These are phyloP conservation scores for Tetrastigma voinierianum DNA, from an alignment of 164 flowering plant species.

Conservation along the genomic window DNA sequence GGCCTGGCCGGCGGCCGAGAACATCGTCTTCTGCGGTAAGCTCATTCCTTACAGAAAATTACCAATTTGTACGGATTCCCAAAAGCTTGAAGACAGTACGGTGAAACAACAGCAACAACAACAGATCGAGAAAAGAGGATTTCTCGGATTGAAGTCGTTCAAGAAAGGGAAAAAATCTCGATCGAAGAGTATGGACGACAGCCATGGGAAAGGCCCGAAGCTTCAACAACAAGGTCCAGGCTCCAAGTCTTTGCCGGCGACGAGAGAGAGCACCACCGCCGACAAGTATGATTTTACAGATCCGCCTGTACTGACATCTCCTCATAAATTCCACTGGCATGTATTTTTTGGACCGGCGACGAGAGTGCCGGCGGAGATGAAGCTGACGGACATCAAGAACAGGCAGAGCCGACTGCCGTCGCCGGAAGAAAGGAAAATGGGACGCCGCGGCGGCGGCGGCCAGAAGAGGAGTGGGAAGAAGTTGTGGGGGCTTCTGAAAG, in stretches of 20 bases:
- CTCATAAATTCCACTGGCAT: constrained; percentile 24
- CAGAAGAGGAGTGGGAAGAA: constrained; percentile 9
- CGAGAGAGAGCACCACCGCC: neutral
- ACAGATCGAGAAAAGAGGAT: neutral
- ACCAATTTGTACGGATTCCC: neutral
- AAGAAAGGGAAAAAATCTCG: neutral
- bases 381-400: constrained; percentile 31
- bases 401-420: constrained; percentile 36
- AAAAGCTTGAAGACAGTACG: neutral
- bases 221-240: neutral
- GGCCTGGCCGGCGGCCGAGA: neutral
- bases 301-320: constrained; percentile 6
- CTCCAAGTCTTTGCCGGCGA: neutral
- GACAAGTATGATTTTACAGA: constrained; percentile 6
- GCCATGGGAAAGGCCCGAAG: no score
- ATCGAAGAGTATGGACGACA: no score
- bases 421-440: neutral
- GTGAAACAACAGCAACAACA: neutral
- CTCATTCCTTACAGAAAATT: constrained; percentile 26
- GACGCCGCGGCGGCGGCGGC: no score
- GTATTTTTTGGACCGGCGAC: constrained; percentile 27
- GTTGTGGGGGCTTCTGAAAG: constrained; percentile 17
- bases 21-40: constrained; percentile 50
- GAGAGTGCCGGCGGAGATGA: constrained; percentile 27
- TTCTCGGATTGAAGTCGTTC: constrained; percentile 1